Percentiles rank a stretch among this genome's conserved stretches.
These are phyloP conservation scores for Daucus carota DNA, from an alignment of 129 eudicot genomes.

Conservation along the genomic window DNA sequence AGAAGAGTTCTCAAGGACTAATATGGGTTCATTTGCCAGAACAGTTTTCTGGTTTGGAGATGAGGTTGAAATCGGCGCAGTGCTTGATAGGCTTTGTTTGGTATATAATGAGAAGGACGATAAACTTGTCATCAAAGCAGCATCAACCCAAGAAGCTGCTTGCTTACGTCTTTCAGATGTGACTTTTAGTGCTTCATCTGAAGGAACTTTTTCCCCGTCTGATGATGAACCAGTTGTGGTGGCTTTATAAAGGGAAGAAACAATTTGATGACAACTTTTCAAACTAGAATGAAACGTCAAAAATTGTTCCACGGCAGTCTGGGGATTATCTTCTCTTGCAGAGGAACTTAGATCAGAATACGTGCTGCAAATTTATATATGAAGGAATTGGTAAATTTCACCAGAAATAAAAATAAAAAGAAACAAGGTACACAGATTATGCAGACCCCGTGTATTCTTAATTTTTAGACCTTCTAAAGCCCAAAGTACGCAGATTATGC, in stretches of 20 bases:
- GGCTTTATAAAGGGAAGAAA: slow-evolving; percentile 62
- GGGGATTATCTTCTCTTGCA: slow-evolving; percentile 87
- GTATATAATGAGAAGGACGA: slow-evolving; percentile 57
- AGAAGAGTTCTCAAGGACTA: slow-evolving; percentile 57
- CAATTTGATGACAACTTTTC: slow-evolving; percentile 40
- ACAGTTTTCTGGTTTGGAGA: slow-evolving; percentile 28
- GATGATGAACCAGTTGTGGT: slow-evolving; percentile 29
- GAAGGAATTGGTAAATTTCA: slow-evolving; percentile 5
- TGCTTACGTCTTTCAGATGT: slow-evolving; percentile 62
- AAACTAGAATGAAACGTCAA: slow-evolving; percentile 57
- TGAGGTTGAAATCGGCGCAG: slow-evolving; percentile 21
- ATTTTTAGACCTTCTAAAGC: background rate
- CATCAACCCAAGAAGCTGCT: slow-evolving; percentile 84
- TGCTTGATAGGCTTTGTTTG: slow-evolving; percentile 31
- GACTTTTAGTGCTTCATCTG: slow-evolving; percentile 56
- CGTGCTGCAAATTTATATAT: slow-evolving; percentile 34
- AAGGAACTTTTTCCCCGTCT: slow-evolving; percentile 50
- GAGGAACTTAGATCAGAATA: slow-evolving; percentile 69
- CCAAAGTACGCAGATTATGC: no score
- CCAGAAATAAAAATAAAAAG: background rate
- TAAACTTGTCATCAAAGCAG: slow-evolving; percentile 72
- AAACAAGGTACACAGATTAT: background rate
- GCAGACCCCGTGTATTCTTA: background rate
- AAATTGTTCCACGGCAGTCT: slow-evolving; percentile 79
- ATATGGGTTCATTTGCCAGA: slow-evolving; percentile 34